A percentile compares a stretch with the other conserved stretches of the same genome.
Conservation (phyloP, 768 basidiomycete species). For the Tricholoma terreum region DNA sequence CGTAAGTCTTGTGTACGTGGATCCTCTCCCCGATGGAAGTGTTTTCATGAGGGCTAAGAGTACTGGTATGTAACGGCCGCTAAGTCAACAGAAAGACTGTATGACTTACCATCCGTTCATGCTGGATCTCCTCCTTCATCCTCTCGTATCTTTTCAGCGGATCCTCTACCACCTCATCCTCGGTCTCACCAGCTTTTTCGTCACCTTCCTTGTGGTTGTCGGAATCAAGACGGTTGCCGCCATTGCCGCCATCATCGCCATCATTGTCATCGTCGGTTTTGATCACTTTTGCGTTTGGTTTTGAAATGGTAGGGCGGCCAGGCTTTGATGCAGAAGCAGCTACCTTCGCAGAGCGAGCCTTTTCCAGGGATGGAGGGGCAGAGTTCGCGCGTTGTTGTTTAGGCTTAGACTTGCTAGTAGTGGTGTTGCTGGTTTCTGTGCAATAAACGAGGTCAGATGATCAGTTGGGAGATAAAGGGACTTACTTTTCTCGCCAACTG, state of each 20-base stretch:
- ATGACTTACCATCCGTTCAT: background rate
- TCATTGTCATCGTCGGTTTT: background rate
- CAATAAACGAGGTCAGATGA: background rate
- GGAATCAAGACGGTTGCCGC: no score
- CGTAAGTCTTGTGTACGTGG: no score
- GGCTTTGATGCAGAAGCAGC: background rate
- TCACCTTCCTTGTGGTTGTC: background rate
- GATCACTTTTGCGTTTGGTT: background rate
- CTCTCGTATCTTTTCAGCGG: background rate
- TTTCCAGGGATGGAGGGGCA: background rate
- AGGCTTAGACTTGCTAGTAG: background rate
- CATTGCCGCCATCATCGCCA: no score
- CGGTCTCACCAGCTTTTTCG: background rate
- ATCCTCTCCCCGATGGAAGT: no score
- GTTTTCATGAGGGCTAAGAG: no score
- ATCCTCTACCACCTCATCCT: background rate
- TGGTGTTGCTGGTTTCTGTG: background rate
- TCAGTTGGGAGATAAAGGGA: background rate
- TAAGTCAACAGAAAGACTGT: background rate
- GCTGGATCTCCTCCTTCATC: background rate
- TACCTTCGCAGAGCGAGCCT: background rate
- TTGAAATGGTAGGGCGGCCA: background rate
- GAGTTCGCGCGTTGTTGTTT: background rate
- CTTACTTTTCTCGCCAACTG: no score
- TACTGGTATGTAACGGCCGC: background rate